Conservation (phyloP, 768 basidiomycete species). For the Nidularia sp. region DNA sequence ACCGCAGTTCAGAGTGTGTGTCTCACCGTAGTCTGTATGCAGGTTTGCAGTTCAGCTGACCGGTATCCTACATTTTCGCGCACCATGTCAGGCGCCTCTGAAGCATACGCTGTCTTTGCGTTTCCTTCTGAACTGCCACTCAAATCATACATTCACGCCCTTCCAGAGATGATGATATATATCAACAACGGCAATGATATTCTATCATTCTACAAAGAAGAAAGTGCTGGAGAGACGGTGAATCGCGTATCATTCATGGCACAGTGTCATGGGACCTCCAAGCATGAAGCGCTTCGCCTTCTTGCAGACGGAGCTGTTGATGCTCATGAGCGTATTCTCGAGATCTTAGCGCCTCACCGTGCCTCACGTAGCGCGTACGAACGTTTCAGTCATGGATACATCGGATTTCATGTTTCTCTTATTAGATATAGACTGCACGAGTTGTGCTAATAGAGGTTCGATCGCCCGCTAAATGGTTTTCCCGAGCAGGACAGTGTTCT, state of each 20-base stretch:
- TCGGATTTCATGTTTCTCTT: slow-evolving; percentile 20
- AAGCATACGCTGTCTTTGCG: slow-evolving; percentile 28
- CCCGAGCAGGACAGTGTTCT: too few species aligned
- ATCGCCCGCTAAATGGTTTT: too few species aligned
- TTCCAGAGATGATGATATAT: background rate
- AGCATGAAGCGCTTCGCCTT: slow-evolving; percentile 16
- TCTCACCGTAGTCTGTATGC: background rate
- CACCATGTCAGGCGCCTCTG: slow-evolving; percentile 25
- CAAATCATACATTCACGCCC: slow-evolving; percentile 14
- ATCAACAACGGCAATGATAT: slow-evolving; percentile 17
- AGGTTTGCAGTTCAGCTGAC: slow-evolving; percentile 8
- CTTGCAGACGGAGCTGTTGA: slow-evolving; percentile 19
- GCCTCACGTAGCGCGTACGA: slow-evolving; percentile 11
- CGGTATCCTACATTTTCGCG: slow-evolving; percentile 16
- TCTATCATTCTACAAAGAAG: slow-evolving; percentile 38
- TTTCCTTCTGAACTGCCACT: slow-evolving; percentile 27
- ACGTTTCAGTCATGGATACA: slow-evolving; percentile 13
- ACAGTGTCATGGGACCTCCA: slow-evolving; percentile 12
- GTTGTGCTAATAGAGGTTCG: background rate
- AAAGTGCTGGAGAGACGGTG: slow-evolving; percentile 23
- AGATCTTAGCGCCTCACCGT: slow-evolving; percentile 14
- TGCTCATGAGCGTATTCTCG: slow-evolving; percentile 14
- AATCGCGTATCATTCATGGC: slow-evolving; percentile 31
- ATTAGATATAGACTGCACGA: slow-evolving; percentile 12
- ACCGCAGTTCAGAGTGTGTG: background rate